Conservation (phyloP, 495 filamentous ascomycete genomes). For the Tuber umbilicatum region DNA sequence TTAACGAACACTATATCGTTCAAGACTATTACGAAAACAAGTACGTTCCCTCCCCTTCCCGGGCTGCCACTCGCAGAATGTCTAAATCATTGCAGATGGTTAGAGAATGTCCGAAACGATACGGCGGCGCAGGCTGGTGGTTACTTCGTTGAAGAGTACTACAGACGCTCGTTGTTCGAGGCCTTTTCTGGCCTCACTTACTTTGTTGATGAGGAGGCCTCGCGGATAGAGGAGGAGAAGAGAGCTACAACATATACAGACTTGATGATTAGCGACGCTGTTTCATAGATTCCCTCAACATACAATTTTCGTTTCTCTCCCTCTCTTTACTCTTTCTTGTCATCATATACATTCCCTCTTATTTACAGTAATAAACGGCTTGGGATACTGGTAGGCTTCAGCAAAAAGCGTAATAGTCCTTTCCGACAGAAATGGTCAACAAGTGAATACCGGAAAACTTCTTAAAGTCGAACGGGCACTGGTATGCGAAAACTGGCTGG, state of each 20-base stretch:
- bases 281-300: conserved; percentile 12
- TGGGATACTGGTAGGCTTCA: background rate
- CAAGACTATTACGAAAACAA: conserved; percentile 55
- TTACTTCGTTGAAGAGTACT: conserved; percentile 74
- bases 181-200: conserved; percentile 84
- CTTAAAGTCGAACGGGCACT: background rate
- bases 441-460: background rate
- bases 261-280: conserved; percentile 31
- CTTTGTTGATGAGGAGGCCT: conserved; percentile 66
- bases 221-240: conserved; percentile 27
- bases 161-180: conserved; percentile 69
- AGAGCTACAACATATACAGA: conserved; percentile 26
- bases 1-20: conserved; percentile 63
- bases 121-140: conserved; percentile 65
- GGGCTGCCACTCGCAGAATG: background rate
- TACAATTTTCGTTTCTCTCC: background rate
- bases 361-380: background rate
- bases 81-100: conserved; percentile 47
- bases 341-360: background rate
- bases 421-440: background rate
- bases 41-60: background rate
- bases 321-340: background rate
- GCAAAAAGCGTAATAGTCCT: background rate
- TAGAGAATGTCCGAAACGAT: conserved; percentile 58
- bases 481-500: too few relatives aligned